A percentile compares a stretch with the other conserved stretches of the same genome.
phyloP scores from a whole-genome alignment of 768 basidiomycete genomes.

The Suillus occidentalis region DNA sequence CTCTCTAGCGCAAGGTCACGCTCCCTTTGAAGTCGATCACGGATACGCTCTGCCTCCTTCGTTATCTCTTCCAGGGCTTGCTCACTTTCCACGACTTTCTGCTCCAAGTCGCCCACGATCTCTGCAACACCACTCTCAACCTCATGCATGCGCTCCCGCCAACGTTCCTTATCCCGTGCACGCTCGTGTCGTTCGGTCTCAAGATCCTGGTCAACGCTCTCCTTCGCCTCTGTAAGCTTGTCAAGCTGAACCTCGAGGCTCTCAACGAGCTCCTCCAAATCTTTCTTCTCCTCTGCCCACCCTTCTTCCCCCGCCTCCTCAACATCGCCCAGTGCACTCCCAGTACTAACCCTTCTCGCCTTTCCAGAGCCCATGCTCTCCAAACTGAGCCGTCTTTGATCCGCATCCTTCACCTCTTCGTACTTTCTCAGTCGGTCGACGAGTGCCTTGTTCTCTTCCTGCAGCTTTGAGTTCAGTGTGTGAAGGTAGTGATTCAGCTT shows the following conservation, averaged over 20 bases:
- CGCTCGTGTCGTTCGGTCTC: conserved; percentile 58
- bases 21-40: conserved; percentile 50
- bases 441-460: conserved; percentile 81
- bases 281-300: conserved; percentile 71
- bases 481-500: conserved; percentile 88
- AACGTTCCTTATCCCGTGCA: conserved; percentile 65
- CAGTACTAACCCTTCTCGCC: conserved; percentile 52
- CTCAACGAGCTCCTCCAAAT: conserved; percentile 48
- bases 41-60: conserved; percentile 44
- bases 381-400: conserved; percentile 24
- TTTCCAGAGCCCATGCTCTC: conserved; percentile 28
- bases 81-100: conserved; percentile 53
- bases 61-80: conserved; percentile 40
- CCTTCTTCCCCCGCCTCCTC: conserved; percentile 60
- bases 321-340: conserved; percentile 56
- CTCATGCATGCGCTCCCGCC: conserved; percentile 69
- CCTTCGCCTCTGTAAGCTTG: conserved; percentile 46
- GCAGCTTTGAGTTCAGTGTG: conserved; percentile 76
- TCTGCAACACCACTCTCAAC: conserved; percentile 69
- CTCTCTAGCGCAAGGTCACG: conserved; percentile 57
- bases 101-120: conserved; percentile 66
- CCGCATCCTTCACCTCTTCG: conserved; percentile 46
- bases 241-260: conserved; percentile 33
- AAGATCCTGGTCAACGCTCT: conserved; percentile 45
- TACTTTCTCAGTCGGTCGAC: conserved; percentile 51